Evolutionary conservation across 2,329 filamentous ascomycete genomes (phyloP), one percentile per base, ranked within the genome.

Genomic region (Apiospora hydei): DNA sequence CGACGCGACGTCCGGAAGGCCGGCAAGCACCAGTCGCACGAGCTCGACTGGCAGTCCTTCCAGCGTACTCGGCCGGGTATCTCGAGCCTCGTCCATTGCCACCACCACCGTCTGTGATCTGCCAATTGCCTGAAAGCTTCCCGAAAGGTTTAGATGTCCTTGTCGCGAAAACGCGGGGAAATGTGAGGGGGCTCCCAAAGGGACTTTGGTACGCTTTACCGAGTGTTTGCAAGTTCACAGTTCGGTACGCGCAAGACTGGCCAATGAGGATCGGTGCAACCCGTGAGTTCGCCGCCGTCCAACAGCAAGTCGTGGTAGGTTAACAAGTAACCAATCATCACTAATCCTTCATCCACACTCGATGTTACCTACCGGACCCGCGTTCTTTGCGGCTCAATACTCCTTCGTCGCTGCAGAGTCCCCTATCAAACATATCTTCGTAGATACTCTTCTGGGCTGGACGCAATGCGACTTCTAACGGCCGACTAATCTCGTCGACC

Each of bases 1-100:
- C 34, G 72, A 74, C 41, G 30, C 18, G 24, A 74, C 57, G 7
- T 72, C 53, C 13, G 69, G 69, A 14, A 61, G 5, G 14, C 26
- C 30, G 14, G 51, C 16, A 57, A 57, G 51, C 24, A 57, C 51
- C 24, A 30, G 13, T 14, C 51, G 13, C 4, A 30, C 26, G 3
- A 57, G 24, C 24, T 30, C 51, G 2, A 30, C 51, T 11, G 26
- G 16, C 24, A 57, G 26, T 26, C 51, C 24, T 34, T 57, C 51
- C 0, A 57, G 4, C 5, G 51, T 11, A 30, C 51, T 30, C 14
- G 24, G 51, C 51, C 51, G 24, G 18, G 24, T 13, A 7, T 30
- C 7, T 7, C 4, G 51, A 30, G 11, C 16, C 18, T 18, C 4
- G 24, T 30, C 6, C 26, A 57, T 30, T 16, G 3, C 16, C 13